Percentiles rank a stretch among this genome's conserved stretches.
These are phyloP conservation scores for Arxiozyma slooffiae DNA, from an alignment of 1,139 yeast genomes.

Conservation along the genomic window DNA sequence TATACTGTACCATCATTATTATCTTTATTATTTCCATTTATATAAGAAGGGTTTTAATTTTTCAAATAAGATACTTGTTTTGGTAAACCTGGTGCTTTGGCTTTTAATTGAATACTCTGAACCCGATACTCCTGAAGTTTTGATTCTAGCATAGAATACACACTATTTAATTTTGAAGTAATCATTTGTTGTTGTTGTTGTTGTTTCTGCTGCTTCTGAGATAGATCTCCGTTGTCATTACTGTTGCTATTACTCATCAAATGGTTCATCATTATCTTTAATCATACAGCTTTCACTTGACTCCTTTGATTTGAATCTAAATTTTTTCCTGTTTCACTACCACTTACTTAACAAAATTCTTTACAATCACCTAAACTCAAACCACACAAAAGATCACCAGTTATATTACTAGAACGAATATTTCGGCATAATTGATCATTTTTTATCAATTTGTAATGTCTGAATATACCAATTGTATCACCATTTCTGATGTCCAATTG, in stretches of 20 bases:
- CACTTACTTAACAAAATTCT: slow-evolving; percentile 44
- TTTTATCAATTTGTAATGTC: slow-evolving; percentile 10
- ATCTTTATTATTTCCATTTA: neutral
- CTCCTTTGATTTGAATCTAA: neutral
- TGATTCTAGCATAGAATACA: slow-evolving; percentile 21
- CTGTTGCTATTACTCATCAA: slow-evolving; percentile 10
- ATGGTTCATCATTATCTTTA: slow-evolving; percentile 38
- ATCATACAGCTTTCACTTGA: slow-evolving; percentile 32
- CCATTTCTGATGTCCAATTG: slow-evolving; percentile 21
- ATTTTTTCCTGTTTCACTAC: slow-evolving; percentile 29
- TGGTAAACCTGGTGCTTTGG: slow-evolving; percentile 25
- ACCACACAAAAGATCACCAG: slow-evolving; percentile 52
- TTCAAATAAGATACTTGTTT: slow-evolving; percentile 8
- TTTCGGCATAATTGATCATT: slow-evolving; percentile 11
- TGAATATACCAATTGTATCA: slow-evolving; percentile 17
- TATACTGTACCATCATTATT: neutral
- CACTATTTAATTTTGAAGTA: slow-evolving; percentile 17
- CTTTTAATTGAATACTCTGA: slow-evolving; percentile 24
- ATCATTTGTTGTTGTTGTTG: slow-evolving; percentile 22
- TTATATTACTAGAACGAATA: slow-evolving; percentile 49
- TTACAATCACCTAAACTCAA: slow-evolving; percentile 50
- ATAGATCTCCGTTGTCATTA: slow-evolving; percentile 3
- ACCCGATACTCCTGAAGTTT: slow-evolving; percentile 26
- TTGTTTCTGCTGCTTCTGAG: no score
- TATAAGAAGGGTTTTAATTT: neutral